A percentile compares a stretch with the other conserved stretches of the same genome.
Conservation (phyloP, 2,329 filamentous ascomycete species). For the Stemphylium lycopersici region DNA sequence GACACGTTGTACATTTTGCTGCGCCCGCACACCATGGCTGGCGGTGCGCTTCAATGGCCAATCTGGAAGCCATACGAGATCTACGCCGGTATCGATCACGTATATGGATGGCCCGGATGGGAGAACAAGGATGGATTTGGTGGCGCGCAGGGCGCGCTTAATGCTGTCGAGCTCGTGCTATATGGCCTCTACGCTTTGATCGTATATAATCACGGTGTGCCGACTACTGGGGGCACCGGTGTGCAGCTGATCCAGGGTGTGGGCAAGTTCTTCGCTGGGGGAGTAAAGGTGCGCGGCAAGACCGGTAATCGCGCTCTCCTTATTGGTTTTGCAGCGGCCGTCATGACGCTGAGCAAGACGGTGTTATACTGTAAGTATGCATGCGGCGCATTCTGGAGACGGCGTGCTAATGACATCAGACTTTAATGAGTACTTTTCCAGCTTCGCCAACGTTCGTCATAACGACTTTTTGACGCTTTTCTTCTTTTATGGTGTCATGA, state of each 20-base stretch:
- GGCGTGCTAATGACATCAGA: slow-evolving; percentile 48
- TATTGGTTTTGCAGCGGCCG: slow-evolving; percentile 63
- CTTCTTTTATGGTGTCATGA: slow-evolving; percentile 69
- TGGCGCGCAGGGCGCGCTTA: slow-evolving; percentile 72
- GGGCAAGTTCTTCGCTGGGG: slow-evolving; percentile 55
- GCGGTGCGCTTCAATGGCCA: slow-evolving; percentile 72
- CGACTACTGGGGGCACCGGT: slow-evolving; percentile 46
- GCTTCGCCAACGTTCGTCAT: slow-evolving; percentile 67
- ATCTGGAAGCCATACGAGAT: slow-evolving; percentile 79
- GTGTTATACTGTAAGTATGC: slow-evolving; percentile 65
- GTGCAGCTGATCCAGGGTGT: slow-evolving; percentile 48
- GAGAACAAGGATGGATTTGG: slow-evolving; percentile 74
- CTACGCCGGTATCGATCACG: slow-evolving; percentile 78
- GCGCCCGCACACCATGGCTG: slow-evolving; percentile 81
- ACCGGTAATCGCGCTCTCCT: slow-evolving; percentile 62
- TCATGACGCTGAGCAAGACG: slow-evolving; percentile 73
- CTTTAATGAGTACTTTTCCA: slow-evolving; percentile 66
- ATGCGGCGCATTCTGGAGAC: neutral
- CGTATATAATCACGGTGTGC: slow-evolving; percentile 52
- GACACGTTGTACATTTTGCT: slow-evolving; percentile 79
- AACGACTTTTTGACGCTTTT: slow-evolving; percentile 62
- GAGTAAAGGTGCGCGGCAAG: slow-evolving; percentile 59
- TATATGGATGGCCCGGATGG: slow-evolving; percentile 80
- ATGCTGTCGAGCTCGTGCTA: slow-evolving; percentile 69
- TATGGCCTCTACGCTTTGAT: slow-evolving; percentile 69